phyloP scores from a whole-genome alignment of 2,329 filamentous ascomycete species.

The Emergomyces africanus region DNA sequence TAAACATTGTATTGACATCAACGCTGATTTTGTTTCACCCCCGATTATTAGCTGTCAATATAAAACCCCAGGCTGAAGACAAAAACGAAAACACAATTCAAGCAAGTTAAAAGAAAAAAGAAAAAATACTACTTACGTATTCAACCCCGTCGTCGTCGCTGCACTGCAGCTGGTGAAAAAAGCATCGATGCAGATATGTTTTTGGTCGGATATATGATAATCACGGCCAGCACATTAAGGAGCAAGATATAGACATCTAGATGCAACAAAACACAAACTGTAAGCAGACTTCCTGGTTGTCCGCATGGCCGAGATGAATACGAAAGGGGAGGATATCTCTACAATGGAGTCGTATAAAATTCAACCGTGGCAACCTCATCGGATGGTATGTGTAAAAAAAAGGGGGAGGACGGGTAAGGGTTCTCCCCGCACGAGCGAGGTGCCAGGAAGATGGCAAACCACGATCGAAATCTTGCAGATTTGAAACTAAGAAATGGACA shows the following conservation, averaged over 20 bases:
- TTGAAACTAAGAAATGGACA: background rate
- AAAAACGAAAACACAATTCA: background rate
- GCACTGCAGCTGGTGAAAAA: slow-evolving; percentile 40
- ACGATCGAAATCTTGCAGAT: background rate
- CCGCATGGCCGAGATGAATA: background rate
- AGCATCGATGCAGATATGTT: slow-evolving; percentile 34
- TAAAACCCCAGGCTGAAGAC: background rate
- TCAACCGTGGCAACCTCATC: background rate
- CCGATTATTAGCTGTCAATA: background rate
- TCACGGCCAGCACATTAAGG: slow-evolving; percentile 23
- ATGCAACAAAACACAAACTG: background rate
- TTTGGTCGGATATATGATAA: slow-evolving; percentile 27
- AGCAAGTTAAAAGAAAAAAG: background rate
- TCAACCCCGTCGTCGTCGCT: slow-evolving; percentile 40
- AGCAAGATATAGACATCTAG: slow-evolving; percentile 31
- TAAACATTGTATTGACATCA: slow-evolving; percentile 37
- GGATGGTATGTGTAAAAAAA: background rate
- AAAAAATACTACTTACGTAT: slow-evolving; percentile 28
- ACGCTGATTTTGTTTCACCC: slow-evolving; percentile 23
- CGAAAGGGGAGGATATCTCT: background rate
- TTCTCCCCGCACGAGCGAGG: background rate
- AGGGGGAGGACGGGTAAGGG: background rate
- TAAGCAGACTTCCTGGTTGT: background rate
- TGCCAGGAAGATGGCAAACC: background rate
- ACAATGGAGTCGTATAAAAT: slow-evolving; percentile 3